phyloP scores from a whole-genome alignment of 306 rosid genomes.

The Lagenaria siceraria region DNA sequence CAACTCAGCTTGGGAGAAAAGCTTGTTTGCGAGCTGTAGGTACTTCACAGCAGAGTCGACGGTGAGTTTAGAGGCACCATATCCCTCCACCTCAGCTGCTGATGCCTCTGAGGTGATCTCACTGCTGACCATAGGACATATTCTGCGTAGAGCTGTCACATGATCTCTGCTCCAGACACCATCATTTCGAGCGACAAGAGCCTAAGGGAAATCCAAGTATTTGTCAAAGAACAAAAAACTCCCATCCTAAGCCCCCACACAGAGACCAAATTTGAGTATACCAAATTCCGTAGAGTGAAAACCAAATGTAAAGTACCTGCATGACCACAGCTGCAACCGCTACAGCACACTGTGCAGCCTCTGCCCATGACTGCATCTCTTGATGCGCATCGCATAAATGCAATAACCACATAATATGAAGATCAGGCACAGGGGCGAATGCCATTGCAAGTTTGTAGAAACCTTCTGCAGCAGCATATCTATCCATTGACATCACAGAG shows the following conservation, averaged over 20 bases:
- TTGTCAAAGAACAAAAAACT: neutral
- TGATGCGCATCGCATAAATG: conserved; percentile 98
- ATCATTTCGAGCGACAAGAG: conserved; percentile 94
- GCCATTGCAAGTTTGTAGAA: conserved; percentile 92
- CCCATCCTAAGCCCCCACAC: neutral
- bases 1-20: conserved; percentile 95
- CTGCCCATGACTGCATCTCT: conserved; percentile 99
- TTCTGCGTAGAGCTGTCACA: conserved; percentile 77
- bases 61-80: conserved; percentile 90
- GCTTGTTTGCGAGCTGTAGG: conserved; percentile 94
- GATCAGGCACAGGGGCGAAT: conserved; percentile 98
- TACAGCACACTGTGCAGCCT: conserved; percentile 98
- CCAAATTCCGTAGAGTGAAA: neutral
- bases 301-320: conserved; percentile 44
- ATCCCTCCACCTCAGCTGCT: conserved; percentile 98
- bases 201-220: conserved; percentile 30
- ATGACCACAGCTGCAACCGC: conserved; percentile 97
- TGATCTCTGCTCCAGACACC: conserved; percentile 99
- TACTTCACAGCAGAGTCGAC: conserved; percentile 96
- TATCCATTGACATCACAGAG: conserved; percentile 81
- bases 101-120: conserved; percentile 95
- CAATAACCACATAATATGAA: conserved; percentile 98
- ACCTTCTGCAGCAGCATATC: conserved; percentile 95
- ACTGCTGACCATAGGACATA: conserved; percentile 94
- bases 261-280: neutral